phyloP scores from a whole-genome alignment of 179 eudicot species.

The Spinacia oleracea region DNA sequence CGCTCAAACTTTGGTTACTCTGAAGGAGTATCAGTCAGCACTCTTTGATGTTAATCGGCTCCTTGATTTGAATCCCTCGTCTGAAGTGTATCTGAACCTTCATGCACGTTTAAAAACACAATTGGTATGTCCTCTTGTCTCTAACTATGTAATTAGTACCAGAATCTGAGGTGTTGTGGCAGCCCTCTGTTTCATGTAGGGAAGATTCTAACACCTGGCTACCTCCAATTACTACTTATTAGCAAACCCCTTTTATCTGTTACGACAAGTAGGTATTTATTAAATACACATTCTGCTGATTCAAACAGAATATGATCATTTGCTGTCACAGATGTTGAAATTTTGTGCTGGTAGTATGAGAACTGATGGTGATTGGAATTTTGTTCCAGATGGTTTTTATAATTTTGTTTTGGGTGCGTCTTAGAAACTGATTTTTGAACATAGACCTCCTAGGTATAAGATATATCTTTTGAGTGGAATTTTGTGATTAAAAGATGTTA shows the following conservation, averaged over 20 bases:
- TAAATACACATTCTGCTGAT: not conserved
- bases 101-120: slow-evolving; percentile 81
- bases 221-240: not conserved
- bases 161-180: not conserved
- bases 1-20: slow-evolving; percentile 88
- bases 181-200: not conserved
- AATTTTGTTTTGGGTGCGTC: not conserved
- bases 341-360: not conserved
- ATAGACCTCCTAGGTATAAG: not conserved
- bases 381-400: not conserved
- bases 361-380: not conserved
- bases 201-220: not conserved
- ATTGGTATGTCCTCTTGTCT: slow-evolving; percentile 53
- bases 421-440: slow-evolving; percentile 1
- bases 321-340: not conserved
- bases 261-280: not conserved
- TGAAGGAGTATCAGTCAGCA: slow-evolving; percentile 85
- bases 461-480: not conserved
- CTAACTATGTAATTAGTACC: not conserved
- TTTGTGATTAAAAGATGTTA: not conserved
- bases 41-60: slow-evolving; percentile 89
- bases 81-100: slow-evolving; percentile 83
- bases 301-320: not conserved
- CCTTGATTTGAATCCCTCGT: slow-evolving; percentile 77
- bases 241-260: not conserved